These are phyloP conservation scores for Calonectria hawksworthii DNA, from an alignment of 2,329 filamentous ascomycete species.

Conservation along the genomic window DNA sequence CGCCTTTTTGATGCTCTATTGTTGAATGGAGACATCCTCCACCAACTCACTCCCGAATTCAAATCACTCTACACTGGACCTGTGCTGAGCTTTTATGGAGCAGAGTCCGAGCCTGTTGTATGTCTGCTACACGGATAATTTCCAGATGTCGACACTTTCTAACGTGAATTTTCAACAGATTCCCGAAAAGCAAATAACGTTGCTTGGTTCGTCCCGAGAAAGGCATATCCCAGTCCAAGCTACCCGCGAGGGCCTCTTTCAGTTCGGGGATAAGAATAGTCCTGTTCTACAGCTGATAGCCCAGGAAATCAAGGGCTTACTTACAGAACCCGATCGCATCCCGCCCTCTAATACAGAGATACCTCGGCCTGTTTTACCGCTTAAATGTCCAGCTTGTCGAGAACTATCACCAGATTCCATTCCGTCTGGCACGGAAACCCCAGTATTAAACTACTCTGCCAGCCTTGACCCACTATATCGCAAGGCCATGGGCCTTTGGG, in stretches of 20 bases:
- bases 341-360: background rate
- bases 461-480: background rate
- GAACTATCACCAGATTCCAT: background rate
- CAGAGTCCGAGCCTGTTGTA: background rate
- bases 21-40: background rate
- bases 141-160: background rate
- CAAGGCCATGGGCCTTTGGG: slow-evolving; percentile 2
- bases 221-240: background rate
- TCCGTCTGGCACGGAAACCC: background rate
- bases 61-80: background rate
- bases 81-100: background rate
- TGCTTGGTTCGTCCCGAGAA: background rate
- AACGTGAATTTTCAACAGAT: background rate
- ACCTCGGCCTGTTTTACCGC: background rate
- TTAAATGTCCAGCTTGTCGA: slow-evolving; percentile 9
- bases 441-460: background rate
- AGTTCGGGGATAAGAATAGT: background rate
- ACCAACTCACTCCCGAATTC: slow-evolving; percentile 6
- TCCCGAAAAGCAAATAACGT: background rate
- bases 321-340: background rate
- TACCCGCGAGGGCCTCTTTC: slow-evolving; percentile 1
- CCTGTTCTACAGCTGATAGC: background rate
- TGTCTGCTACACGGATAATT: background rate
- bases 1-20: background rate
- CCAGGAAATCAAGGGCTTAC: background rate